These are phyloP conservation scores for Aaosphaeria pasadenensis DNA, from an alignment of 2,329 filamentous ascomycete genomes.

Conservation along the genomic window DNA sequence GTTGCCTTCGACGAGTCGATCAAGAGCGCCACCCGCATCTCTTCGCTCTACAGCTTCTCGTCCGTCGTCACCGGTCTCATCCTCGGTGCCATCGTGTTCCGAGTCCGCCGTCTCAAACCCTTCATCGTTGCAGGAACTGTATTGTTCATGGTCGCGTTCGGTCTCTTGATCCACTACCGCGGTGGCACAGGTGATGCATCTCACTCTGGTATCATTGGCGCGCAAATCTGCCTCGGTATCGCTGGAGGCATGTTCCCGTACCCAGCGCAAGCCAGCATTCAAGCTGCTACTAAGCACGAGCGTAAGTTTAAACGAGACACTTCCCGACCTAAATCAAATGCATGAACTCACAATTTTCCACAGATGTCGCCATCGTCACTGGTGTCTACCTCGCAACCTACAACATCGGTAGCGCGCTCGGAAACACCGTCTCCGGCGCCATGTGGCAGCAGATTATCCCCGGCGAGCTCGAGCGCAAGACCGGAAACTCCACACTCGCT, in stretches of 20 bases:
- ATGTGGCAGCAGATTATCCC: slow-evolving; percentile 58
- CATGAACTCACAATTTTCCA: background rate
- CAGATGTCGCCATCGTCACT: slow-evolving; percentile 60
- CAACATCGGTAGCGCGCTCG: slow-evolving; percentile 60
- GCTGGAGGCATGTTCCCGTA: slow-evolving; percentile 62
- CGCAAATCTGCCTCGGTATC: slow-evolving; percentile 61
- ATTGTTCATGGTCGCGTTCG: slow-evolving; percentile 64
- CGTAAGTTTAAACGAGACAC: slow-evolving; percentile 6
- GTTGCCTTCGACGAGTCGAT: slow-evolving; percentile 62
- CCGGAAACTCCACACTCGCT: slow-evolving; percentile 40
- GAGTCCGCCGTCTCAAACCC: slow-evolving; percentile 54
- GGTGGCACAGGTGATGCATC: slow-evolving; percentile 45
- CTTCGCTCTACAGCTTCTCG: slow-evolving; percentile 55
- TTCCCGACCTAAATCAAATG: background rate
- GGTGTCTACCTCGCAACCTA: slow-evolving; percentile 63
- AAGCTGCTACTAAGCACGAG: slow-evolving; percentile 51
- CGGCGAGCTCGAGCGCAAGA: slow-evolving; percentile 37
- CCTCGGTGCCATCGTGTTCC: slow-evolving; percentile 57
- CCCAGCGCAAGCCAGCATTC: slow-evolving; percentile 50
- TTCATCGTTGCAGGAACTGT: slow-evolving; percentile 61
- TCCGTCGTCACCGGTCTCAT: slow-evolving; percentile 58
- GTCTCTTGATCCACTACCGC: slow-evolving; percentile 62
- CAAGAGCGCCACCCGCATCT: slow-evolving; percentile 57
- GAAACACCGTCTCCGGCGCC: slow-evolving; percentile 59
- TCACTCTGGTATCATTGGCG: slow-evolving; percentile 60